Percentiles rank a stretch among this genome's conserved stretches.
Conservation (phyloP, 2,329 filamentous ascomycete genomes). For the Diaporthe citriasiana region DNA sequence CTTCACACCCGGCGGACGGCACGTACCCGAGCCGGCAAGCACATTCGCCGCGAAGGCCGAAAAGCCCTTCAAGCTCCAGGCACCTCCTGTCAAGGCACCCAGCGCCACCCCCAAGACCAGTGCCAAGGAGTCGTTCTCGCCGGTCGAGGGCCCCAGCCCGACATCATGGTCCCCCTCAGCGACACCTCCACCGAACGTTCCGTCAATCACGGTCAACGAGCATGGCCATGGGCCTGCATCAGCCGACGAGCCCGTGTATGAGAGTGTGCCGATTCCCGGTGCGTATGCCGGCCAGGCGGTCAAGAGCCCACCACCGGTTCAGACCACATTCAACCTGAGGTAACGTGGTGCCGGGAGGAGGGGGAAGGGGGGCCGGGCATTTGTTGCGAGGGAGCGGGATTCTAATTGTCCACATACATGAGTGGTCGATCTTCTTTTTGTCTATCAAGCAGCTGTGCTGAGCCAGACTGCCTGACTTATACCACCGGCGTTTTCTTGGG, state of each 20-base stretch:
- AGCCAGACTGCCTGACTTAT: conserved; percentile 38
- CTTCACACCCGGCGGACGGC: conserved; percentile 66
- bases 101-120: conserved; percentile 79
- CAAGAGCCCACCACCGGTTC: conserved; percentile 64
- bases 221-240: conserved; percentile 73
- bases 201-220: conserved; percentile 66
- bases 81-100: conserved; percentile 84
- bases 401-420: conserved; percentile 34
- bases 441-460: conserved; percentile 34
- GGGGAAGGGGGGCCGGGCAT: not conserved
- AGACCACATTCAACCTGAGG: conserved; percentile 57
- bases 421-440: conserved; percentile 45
- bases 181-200: conserved; percentile 51
- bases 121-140: conserved; percentile 72
- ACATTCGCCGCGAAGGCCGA: conserved; percentile 63
- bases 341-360: not conserved
- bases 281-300: conserved; percentile 76
- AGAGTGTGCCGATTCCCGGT: conserved; percentile 87
- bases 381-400: conserved; percentile 43
- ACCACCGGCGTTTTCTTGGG: conserved; percentile 37
- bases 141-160: conserved; percentile 54
- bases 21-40: conserved; percentile 74
- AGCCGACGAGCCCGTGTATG: conserved; percentile 87
- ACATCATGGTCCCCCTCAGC: conserved; percentile 43
- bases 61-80: conserved; percentile 86